These are phyloP conservation scores for Pilaira anomala DNA, from an alignment of 192 early-diverging fungal species.

Conservation along the genomic window DNA sequence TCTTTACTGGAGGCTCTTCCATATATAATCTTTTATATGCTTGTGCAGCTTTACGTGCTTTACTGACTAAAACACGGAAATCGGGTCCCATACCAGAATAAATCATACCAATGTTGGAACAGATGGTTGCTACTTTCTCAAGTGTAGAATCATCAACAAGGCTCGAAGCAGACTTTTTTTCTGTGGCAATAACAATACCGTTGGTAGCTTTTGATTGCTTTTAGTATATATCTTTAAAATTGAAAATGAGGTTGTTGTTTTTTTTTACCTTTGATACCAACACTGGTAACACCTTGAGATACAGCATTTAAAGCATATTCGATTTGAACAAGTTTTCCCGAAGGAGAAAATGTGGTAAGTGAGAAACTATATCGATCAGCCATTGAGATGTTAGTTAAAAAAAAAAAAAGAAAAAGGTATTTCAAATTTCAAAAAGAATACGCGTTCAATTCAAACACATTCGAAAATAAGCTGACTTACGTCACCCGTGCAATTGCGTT, in stretches of 20 bases:
- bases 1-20: slow-evolving; percentile 93
- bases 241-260: neutral
- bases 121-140: slow-evolving; percentile 88
- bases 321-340: slow-evolving; percentile 98
- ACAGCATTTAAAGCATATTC: slow-evolving; percentile 97
- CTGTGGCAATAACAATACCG: slow-evolving; percentile 97
- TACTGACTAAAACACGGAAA: slow-evolving; percentile 91
- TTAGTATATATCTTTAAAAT: neutral
- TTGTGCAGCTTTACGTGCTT: slow-evolving; percentile 95
- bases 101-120: slow-evolving; percentile 94
- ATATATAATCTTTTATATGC: slow-evolving; percentile 90
- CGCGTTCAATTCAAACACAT: no score
- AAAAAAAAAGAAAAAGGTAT: no score
- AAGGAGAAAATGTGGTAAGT: slow-evolving; percentile 98
- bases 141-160: slow-evolving; percentile 91
- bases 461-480: no score
- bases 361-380: slow-evolving; percentile 90
- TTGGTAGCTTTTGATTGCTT: slow-evolving; percentile 52
- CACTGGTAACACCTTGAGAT: slow-evolving; percentile 80
- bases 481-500: no score
- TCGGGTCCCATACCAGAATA: slow-evolving; percentile 99
- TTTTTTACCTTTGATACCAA: slow-evolving; percentile 87
- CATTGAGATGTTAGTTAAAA: slow-evolving; percentile 22
- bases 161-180: slow-evolving; percentile 90
- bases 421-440: no score